These are phyloP conservation scores for Taiwanofungus camphoratus DNA, from an alignment of 1,284 basidiomycete genomes.

Conservation along the genomic window DNA sequence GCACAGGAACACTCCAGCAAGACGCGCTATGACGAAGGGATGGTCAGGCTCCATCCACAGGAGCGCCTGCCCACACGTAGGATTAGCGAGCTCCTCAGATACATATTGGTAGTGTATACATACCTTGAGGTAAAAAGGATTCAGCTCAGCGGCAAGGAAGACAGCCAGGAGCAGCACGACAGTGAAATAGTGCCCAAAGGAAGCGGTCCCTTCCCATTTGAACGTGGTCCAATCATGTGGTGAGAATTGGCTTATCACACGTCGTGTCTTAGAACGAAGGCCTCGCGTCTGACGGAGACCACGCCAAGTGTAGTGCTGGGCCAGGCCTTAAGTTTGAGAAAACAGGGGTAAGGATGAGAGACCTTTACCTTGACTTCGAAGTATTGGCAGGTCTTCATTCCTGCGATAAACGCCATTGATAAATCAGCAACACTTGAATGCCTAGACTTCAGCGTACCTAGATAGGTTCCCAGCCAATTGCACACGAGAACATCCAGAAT, in stretches of 20 bases:
- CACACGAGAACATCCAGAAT: constrained; percentile 78
- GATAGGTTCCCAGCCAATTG: constrained; percentile 81
- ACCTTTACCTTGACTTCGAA: constrained; percentile 72
- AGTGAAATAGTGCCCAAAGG: constrained; percentile 67
- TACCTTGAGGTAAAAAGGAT: constrained; percentile 81
- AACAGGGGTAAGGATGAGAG: constrained; percentile 1
- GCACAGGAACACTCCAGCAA: constrained; percentile 74
- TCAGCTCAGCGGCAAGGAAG: constrained; percentile 79
- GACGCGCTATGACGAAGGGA: constrained; percentile 69
- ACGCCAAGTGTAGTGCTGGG: constrained; percentile 76
- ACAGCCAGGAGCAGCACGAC: constrained; percentile 71
- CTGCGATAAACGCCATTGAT: constrained; percentile 29
- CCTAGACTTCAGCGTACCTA: constrained; percentile 41
- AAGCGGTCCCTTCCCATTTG: constrained; percentile 78
- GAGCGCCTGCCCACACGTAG: constrained; percentile 52
- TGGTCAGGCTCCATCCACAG: constrained; percentile 88
- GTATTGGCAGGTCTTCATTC: constrained; percentile 82
- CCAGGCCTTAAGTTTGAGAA: background rate
- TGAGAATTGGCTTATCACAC: constrained; percentile 76
- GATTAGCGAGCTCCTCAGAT: constrained; percentile 11
- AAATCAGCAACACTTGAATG: constrained; percentile 6
- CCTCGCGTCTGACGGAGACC: constrained; percentile 74
- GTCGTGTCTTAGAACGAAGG: constrained; percentile 67
- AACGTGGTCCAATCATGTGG: constrained; percentile 84
- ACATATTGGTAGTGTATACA: constrained; percentile 9